Evolutionary conservation across 805 yeast species (phyloP), one percentile per base, ranked within the genome.

Genomic region (Saccharomycopsis babjevae): DNA sequence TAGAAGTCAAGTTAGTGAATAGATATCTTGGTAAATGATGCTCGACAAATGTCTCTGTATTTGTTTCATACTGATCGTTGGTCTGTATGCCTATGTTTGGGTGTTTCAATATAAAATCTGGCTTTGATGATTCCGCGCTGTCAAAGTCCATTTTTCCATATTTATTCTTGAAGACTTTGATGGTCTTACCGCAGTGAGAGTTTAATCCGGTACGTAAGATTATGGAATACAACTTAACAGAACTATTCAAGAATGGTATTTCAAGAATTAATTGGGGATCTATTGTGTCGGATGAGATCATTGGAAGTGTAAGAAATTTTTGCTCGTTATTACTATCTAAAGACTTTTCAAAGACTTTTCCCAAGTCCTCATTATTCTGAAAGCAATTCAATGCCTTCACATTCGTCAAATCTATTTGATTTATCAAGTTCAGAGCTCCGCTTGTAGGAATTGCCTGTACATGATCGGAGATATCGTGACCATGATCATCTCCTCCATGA

Each of bases 241-340:
- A 74, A 1, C 87, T 88, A 13, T 86, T 83, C 10, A 57, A 32
- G 68, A 93, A 93, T 34, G 97, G 97, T 34, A 93, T 81, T 59
- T 83, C 80, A 38, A 93, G 66, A 38, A 92, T 80, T 66, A 92
- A 65, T 70, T 93, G 97, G 62, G 85, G 82, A 68, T 93, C 98
- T 1, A 88, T 2, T 83, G 61, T 59, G 70, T 92, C 97, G 0
- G 88, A 82, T 71, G 82, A 74, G 55, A 84, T 69, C 52, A 46
- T 46, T 22, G 52, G 52, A 46, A 83, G 62, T 10, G 81, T 65
- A n/a, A 76, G 71, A 63, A 81, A 83, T 67, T 81, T 80, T 15
- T 32, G 25, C 1, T 54, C 61, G n/a, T 77, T 74, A 1, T 77
- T 80, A 65, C 84, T 85, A 71, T 92, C 80, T 22, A 90, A 74